Base-by-base conservation (phyloP, 2,329 filamentous ascomycete species). In the Didymella exigua region DNA sequence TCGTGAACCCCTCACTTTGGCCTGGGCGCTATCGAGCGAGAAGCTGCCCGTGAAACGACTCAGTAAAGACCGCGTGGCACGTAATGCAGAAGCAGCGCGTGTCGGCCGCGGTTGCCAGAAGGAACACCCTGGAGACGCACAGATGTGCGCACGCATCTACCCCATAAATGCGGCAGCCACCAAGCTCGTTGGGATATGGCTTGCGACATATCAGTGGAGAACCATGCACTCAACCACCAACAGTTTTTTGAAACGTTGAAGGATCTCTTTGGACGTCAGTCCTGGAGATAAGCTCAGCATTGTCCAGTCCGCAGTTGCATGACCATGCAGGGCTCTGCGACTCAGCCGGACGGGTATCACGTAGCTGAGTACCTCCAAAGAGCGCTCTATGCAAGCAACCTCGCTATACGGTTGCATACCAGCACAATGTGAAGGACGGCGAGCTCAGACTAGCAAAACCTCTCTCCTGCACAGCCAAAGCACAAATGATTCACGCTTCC, bases 121-220 rank as follows among this genome's bases (percentile, higher is more conserved):
- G 56, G 59, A 53, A 59, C 57, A 51, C 34, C 6, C 34, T 23
- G 56, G 41, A 47, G 31, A 54, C 54, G 56, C 45, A 33, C 49
- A 38, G 54, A 47, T 54, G 45, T 42, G 42, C 56, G 31, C 29
- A 59, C 52, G 46, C 46, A 44, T 42, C 63, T 63, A 61, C 60
- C 59, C 65, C 65, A 64, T 63, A 71, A 51, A 61, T 49, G 45
- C 45, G 33, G 53, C 49, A 34, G 54, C 49, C 60, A 49, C 68
- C 60, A 66, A 44, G 46, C 62, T 64, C 45, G 38, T 64, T 67
- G 49, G 53, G 61, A 63, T 56, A 50, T 54, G 50, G 42, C 58
- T 59, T 53, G 63, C 60, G 57, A 60, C 60, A 62, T 61, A 54
- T 30, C 36, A 42, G 52, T 46, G 52, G 52, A 46, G 52, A 49